These are phyloP conservation scores for Corynespora cassiicola DNA, from an alignment of 2,329 filamentous ascomycete species.

Conservation along the genomic window DNA sequence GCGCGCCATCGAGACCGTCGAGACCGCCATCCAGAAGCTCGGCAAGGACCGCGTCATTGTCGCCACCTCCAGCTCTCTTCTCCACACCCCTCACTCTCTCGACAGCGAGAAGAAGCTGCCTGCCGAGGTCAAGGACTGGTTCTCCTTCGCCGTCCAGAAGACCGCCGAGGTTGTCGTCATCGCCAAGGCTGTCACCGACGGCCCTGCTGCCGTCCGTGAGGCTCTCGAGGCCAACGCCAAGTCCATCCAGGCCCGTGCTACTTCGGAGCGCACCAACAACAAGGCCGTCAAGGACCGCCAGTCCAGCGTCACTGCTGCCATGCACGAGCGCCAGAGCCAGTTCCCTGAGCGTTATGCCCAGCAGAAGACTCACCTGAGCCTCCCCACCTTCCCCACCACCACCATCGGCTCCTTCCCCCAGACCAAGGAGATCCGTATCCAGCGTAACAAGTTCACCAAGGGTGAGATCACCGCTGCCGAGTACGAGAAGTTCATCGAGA, in stretches of 20 bases:
- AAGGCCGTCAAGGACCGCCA: slow-evolving; percentile 97
- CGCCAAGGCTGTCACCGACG: slow-evolving; percentile 95
- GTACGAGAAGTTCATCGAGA: slow-evolving; percentile 99
- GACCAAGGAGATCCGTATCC: slow-evolving; percentile 96
- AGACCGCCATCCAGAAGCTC: slow-evolving; percentile 91
- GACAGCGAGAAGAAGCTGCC: slow-evolving; percentile 99
- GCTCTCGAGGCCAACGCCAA: slow-evolving; percentile 97
- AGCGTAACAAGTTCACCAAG: slow-evolving; percentile 99
- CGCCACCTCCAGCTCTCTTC: slow-evolving; percentile 94
- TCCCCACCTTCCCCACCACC: slow-evolving; percentile 97
- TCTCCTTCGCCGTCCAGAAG: slow-evolving; percentile 98
- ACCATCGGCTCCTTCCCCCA: slow-evolving; percentile 99
- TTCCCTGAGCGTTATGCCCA: slow-evolving; percentile 85
- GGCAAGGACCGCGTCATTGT: slow-evolving; percentile 98
- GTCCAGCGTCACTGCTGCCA: slow-evolving; percentile 78
- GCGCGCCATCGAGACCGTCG: slow-evolving; percentile 87
- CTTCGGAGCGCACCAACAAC: slow-evolving; percentile 95
- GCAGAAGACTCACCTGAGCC: slow-evolving; percentile 91
- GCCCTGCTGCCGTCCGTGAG: slow-evolving; percentile 82
- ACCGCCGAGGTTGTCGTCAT: slow-evolving; percentile 87
- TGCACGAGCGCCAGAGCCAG: slow-evolving; percentile 91
- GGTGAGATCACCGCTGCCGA: slow-evolving; percentile 88
- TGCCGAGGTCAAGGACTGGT: slow-evolving; percentile 93
- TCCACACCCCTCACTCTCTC: slow-evolving; percentile 98
- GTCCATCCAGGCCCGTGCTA: slow-evolving; percentile 88